Evolutionary conservation across 768 basidiomycete genomes (phyloP), one percentile per base, ranked within the genome.

Genomic region (Termitomyces sp.): DNA sequence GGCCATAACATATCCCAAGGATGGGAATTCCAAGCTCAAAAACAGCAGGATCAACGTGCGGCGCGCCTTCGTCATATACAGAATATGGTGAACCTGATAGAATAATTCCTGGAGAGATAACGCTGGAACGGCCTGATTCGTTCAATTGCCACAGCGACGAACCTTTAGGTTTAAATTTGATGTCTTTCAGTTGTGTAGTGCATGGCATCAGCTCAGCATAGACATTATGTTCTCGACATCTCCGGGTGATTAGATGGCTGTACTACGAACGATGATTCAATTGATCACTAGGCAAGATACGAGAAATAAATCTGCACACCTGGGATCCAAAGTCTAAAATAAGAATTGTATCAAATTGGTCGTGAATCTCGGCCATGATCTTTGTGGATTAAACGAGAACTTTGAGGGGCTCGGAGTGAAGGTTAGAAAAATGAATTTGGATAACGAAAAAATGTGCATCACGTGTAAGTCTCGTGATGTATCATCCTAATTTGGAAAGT

Each of bases 161-260:
- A 93, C 96, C 97, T 77, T 94, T 96, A 0, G 97, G 97, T 68
- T 89, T 93, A 82, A 97, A 98, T 27, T 80, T 80, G 33, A 99
- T 72, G 53, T 98, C 93, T 58, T 82, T 79, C 56, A 98, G 79
- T 72, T 88, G 90, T 27, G 89, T 87, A 1, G 97, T 99, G 70
- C 97, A 99, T 23, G 97, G 94, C 83, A 97, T 83, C 65, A 99
- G 79, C 75, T 99, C 97, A 49, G 96, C 96, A 66, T 98, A 98
- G 52, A 99, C 93, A 52, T 93, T 92, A 66, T 94, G 82, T 71
- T 99, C 97, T 66, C 97, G 88, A 81, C 96, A 98, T 84, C 97
- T 81, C 67, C 97, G 77, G 7, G 95, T 97, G 70, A 98, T 98
- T 59, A 99, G 77, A 77, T 98, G 97, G 60, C 95, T 95, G 72